Conservation (phyloP, 108 stramenopile species). For the Skeletonema potamos region DNA sequence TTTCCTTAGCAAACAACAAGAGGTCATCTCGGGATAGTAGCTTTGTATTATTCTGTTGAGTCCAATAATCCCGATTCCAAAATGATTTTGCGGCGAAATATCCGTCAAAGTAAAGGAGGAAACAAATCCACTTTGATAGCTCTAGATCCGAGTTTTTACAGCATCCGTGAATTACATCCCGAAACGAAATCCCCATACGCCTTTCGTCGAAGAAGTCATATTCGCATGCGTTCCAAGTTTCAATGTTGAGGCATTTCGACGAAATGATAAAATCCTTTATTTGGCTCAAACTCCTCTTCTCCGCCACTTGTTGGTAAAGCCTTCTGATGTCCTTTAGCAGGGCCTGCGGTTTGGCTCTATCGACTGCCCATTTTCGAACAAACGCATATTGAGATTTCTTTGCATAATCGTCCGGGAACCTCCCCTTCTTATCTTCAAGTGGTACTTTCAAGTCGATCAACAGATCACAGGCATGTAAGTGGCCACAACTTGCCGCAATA, state of each 20-base stretch:
- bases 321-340: neutral
- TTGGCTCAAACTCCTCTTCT: neutral
- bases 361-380: neutral
- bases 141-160: neutral
- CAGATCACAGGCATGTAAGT: neutral
- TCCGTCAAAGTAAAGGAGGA: neutral
- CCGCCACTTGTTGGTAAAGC: neutral
- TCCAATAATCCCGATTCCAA: neutral
- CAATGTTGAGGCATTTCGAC: neutral
- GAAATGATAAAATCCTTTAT: neutral
- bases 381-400: neutral
- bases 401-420: constrained; percentile 5
- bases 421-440: neutral
- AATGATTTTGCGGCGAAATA: neutral
- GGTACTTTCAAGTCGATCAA: neutral
- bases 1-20: neutral
- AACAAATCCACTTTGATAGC: neutral
- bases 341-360: neutral
- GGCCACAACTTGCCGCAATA: constrained; percentile 9
- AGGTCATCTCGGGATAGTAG: neutral
- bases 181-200: neutral
- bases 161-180: neutral
- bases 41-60: neutral
- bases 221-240: neutral
- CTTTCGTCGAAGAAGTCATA: neutral